phyloP scores from a whole-genome alignment of 2,329 filamentous ascomycete genomes.

The Alternaria postmessia region DNA sequence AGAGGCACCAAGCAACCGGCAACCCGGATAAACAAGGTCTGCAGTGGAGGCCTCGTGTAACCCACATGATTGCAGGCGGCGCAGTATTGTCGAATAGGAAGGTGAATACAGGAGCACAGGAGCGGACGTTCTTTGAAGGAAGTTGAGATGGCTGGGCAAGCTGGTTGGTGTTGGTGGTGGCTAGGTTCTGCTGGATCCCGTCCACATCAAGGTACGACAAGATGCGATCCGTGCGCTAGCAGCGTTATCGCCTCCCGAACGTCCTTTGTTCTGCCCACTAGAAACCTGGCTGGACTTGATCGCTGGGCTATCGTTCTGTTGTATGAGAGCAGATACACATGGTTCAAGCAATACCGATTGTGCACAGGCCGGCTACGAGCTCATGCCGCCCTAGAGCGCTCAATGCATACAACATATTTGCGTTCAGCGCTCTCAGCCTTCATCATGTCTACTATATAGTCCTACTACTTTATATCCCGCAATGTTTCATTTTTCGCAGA shows the following conservation, averaged over 20 bases:
- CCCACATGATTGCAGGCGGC: constrained; percentile 23
- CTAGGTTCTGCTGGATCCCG: not conserved
- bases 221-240: not conserved
- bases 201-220: not conserved
- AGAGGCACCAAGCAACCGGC: constrained; percentile 39
- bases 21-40: constrained; percentile 41
- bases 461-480: not conserved
- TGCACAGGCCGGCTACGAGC: not conserved
- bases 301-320: not conserved
- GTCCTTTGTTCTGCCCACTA: not conserved
- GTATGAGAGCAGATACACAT: not conserved
- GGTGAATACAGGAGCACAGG: constrained; percentile 16
- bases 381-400: not conserved
- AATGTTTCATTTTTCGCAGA: not conserved
- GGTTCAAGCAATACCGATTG: not conserved
- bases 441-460: not conserved
- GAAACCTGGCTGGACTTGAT: not conserved
- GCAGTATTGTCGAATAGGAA: constrained; percentile 34
- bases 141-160: not conserved
- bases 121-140: not conserved
- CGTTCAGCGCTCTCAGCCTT: not conserved
- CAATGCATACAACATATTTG: not conserved
- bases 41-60: constrained; percentile 23
- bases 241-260: not conserved
- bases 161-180: not conserved